Evolutionary conservation across 2,329 filamentous ascomycete genomes (phyloP).

Genomic region (Rutstroemia sp.): DNA sequence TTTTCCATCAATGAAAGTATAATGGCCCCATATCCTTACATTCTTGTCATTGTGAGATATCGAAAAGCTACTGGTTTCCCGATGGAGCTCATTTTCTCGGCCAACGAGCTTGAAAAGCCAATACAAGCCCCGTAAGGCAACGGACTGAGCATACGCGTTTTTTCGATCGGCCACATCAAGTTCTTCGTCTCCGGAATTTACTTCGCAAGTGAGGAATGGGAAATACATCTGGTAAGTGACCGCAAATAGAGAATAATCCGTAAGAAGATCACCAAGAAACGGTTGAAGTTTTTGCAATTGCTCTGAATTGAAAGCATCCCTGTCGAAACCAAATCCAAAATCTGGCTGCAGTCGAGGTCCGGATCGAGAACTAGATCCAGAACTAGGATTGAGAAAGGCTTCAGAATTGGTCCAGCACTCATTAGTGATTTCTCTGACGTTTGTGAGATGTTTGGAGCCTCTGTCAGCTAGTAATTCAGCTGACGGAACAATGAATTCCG

Average conservation of each 20-base stretch:
- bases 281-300: conserved; percentile 36
- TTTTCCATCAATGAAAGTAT: neutral
- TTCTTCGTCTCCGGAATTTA: conserved; percentile 35
- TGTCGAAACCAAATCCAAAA: conserved; percentile 36
- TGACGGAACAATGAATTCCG: too few relatives aligned
- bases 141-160: conserved; percentile 27
- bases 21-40: neutral
- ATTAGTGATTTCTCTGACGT: too few relatives aligned
- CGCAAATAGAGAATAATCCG: conserved; percentile 27
- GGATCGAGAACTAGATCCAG: neutral
- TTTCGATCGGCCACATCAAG: conserved; percentile 30
- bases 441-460: too few relatives aligned
- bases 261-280: conserved; percentile 30
- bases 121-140: neutral
- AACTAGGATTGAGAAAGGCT: too few relatives aligned
- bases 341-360: conserved; percentile 35
- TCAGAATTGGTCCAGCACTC: too few relatives aligned
- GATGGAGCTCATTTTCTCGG: neutral
- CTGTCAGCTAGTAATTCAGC: too few relatives aligned
- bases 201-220: conserved; percentile 41
- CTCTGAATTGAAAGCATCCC: conserved; percentile 32
- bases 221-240: conserved; percentile 42
- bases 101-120: neutral
- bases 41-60: neutral
- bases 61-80: neutral